phyloP scores from a whole-genome alignment of 495 filamentous ascomycete genomes.

The Lindgomyces ingoldianus region DNA sequence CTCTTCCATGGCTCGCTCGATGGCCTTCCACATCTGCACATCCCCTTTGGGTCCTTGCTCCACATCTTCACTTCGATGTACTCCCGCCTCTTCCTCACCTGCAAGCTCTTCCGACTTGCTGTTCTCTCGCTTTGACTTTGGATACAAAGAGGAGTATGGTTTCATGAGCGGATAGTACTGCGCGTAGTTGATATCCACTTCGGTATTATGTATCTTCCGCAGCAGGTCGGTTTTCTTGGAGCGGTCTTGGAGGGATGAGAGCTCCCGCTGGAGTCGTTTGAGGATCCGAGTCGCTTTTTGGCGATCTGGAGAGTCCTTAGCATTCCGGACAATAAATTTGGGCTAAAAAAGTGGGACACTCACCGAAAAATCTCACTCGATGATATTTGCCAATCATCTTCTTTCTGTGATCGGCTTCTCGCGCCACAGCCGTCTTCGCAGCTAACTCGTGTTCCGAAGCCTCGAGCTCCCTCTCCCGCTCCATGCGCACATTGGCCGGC shows the following conservation, averaged over 20 bases:
- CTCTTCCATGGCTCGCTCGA: slow-evolving; percentile 69
- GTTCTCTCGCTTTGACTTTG: slow-evolving; percentile 40
- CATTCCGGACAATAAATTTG: not conserved
- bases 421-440: slow-evolving; percentile 53
- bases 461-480: slow-evolving; percentile 78
- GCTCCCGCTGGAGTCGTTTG: slow-evolving; percentile 61
- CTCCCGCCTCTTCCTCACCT: slow-evolving; percentile 25
- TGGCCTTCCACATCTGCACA: slow-evolving; percentile 67
- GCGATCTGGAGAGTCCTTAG: slow-evolving; percentile 60
- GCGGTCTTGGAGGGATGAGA: slow-evolving; percentile 51
- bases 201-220: slow-evolving; percentile 60
- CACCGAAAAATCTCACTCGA: slow-evolving; percentile 89
- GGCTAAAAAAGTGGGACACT: slow-evolving; percentile 15
- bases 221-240: slow-evolving; percentile 50
- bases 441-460: slow-evolving; percentile 73
- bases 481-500: slow-evolving; percentile 71
- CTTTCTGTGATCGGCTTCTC: slow-evolving; percentile 53
- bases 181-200: slow-evolving; percentile 82
- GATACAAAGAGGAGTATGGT: slow-evolving; percentile 78
- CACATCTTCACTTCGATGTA: not conserved
- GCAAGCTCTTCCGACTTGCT: slow-evolving; percentile 27
- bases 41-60: slow-evolving; percentile 40
- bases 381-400: slow-evolving; percentile 86
- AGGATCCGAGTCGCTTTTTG: slow-evolving; percentile 77
- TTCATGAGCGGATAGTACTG: slow-evolving; percentile 77